Evolutionary conservation across 495 filamentous ascomycete genomes (phyloP), one percentile per base, ranked within the genome.

Genomic region (Penicillium atrosanguineum): DNA sequence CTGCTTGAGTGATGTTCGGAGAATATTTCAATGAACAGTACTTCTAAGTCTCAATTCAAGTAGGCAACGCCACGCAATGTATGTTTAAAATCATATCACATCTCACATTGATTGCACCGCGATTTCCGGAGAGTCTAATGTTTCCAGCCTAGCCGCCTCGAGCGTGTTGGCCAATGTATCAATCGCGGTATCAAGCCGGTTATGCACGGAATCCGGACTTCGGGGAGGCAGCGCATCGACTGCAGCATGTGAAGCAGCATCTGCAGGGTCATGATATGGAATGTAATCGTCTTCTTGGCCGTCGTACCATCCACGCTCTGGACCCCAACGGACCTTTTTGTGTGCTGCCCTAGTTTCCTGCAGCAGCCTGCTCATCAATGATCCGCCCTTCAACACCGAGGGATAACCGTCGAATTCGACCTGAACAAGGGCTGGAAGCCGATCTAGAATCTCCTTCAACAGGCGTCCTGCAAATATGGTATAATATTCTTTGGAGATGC

Each of bases 361-460:
- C 20, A 88, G 57, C 21, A 96, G 68, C 15, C 81, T 81, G n/a
- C 64, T 68, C 81, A 96, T 87, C 66, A 96, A 76, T 31, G 79
- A 78, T 9, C 87, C 86, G 16, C 76, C 74, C 61, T 85, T 85
- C 67, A 81, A 81, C 20, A 95, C 88, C 44, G 83, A 83, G 0
- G 81, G 74, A 69, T 80, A 90, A 9, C 77, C 89, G 67, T 95
- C 89, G 56, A 95, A 90, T 55, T 91, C 80, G 20, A 95, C 79
- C 19, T 77, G 73, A 19, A 78, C 60, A 20, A 95, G 53, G 29
- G 51, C 69, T 0, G 87, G 85, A 65, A 91, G 71, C 39, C 76
- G 72, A 12, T 70, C 71, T 14, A 93, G 60, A 7, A 93, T 77
- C 31, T 76, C 65, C 15, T 67, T 70, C 18, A 94, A 53, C 31